phyloP scores from a whole-genome alignment of 495 filamentous ascomycete species.

The Podospora anserina region DNA sequence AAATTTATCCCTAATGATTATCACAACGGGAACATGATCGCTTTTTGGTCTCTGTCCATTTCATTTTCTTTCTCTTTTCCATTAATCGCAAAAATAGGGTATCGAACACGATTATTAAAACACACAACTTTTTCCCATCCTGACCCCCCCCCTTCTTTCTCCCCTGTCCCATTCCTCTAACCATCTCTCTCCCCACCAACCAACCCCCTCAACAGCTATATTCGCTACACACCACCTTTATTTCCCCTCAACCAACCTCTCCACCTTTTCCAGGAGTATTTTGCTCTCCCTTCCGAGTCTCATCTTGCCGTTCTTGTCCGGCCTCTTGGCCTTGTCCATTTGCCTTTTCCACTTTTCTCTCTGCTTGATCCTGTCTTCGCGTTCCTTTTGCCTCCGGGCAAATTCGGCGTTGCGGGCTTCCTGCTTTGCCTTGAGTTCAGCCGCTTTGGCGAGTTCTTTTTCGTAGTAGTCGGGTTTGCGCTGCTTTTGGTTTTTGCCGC shows the following conservation, averaged over 20 bases:
- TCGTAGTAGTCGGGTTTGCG: constrained; percentile 68
- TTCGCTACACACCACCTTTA: not conserved
- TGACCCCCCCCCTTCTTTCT: too few species aligned
- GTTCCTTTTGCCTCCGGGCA: constrained; percentile 54
- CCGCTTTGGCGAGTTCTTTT: constrained; percentile 71
- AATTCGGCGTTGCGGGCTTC: constrained; percentile 58
- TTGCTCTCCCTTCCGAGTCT: constrained; percentile 83
- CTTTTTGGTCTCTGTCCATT: too few species aligned
- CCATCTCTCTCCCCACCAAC: too few species aligned
- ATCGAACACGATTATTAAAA: too few species aligned
- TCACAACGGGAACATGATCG: too few species aligned
- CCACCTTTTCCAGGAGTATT: constrained; percentile 77
- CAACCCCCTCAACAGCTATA: constrained; percentile 55
- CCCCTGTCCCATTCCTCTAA: too few species aligned
- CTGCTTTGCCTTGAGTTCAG: constrained; percentile 54
- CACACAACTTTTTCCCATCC: too few species aligned
- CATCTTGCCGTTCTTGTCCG: constrained; percentile 67
- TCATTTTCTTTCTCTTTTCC: too few species aligned
- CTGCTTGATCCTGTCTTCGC: constrained; percentile 54
- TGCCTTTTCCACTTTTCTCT: constrained; percentile 62
- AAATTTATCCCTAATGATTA: too few species aligned
- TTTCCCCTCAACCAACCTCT: constrained; percentile 55
- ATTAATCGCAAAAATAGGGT: too few species aligned
- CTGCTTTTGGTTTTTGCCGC: constrained; percentile 43
- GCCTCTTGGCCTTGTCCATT: constrained; percentile 72